phyloP scores from a whole-genome alignment of 495 filamentous ascomycete species.

The Daldinia childiae region DNA sequence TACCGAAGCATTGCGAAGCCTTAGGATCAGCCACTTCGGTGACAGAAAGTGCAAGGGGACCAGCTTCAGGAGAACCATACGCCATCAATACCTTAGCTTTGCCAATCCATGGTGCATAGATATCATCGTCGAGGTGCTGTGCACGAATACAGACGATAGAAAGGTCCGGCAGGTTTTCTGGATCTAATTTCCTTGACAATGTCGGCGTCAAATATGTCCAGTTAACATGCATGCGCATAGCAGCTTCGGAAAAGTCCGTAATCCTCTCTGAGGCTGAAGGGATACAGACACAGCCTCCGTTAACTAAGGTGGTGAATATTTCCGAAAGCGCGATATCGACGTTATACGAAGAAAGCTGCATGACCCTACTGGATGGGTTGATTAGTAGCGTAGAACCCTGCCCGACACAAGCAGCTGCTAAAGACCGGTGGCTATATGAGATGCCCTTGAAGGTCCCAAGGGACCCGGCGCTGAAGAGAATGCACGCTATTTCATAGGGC shows the following conservation, averaged over 20 bases:
- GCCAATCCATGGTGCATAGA: constrained; percentile 53
- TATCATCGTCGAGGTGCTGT: constrained; percentile 54
- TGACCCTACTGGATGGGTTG: constrained; percentile 59
- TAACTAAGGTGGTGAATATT: constrained; percentile 70
- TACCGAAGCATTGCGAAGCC: constrained; percentile 52
- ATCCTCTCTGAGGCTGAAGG: constrained; percentile 55
- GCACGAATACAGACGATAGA: constrained; percentile 58
- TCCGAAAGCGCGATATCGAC: constrained; percentile 75
- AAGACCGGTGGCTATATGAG: constrained; percentile 56
- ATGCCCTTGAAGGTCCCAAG: constrained; percentile 50
- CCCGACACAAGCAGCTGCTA: constrained; percentile 55
- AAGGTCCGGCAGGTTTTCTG: constrained; percentile 48
- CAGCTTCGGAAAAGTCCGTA: constrained; percentile 50
- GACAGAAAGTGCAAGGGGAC: constrained; percentile 57
- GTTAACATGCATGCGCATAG: constrained; percentile 58
- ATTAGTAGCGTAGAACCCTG: constrained; percentile 63
- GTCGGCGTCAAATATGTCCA: constrained; percentile 60
- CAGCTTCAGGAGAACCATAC: constrained; percentile 57
- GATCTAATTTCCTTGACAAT: constrained; percentile 56
- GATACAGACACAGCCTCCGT: constrained; percentile 61
- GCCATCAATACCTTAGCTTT: constrained; percentile 56
- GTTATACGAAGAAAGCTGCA: constrained; percentile 75
- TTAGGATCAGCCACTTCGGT: constrained; percentile 51
- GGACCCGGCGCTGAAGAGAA: constrained; percentile 51
- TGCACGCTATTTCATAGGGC: constrained; percentile 54